A percentile compares a stretch with the other conserved stretches of the same genome.
These are phyloP conservation scores for Physcomitrium patens DNA, from an alignment of 225 moss, liverwort and hornwort genomes.

Conservation along the genomic window DNA sequence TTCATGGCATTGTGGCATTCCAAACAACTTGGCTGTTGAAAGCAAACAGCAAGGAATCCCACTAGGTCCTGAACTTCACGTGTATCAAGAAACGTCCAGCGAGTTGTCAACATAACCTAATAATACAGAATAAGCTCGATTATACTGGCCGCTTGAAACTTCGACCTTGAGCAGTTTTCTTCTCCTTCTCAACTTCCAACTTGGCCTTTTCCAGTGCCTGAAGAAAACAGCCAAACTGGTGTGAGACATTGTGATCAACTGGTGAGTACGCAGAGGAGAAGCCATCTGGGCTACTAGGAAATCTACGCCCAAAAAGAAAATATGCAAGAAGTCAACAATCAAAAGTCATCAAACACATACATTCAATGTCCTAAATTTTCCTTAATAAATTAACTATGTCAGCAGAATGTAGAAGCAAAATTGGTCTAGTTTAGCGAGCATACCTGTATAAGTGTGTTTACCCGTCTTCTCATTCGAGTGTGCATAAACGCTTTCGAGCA, in stretches of 20 bases:
- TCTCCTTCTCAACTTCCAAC: slow-evolving; percentile 92
- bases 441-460: slow-evolving; percentile 87
- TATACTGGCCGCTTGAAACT: slow-evolving; percentile 81
- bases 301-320: background rate
- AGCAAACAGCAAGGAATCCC: slow-evolving; percentile 18
- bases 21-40: slow-evolving; percentile 23
- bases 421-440: background rate
- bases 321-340: slow-evolving; percentile 12
- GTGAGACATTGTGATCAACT: slow-evolving; percentile 23
- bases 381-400: background rate
- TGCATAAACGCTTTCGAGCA: slow-evolving; percentile 99
- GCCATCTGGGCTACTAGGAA: background rate
- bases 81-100: slow-evolving; percentile 16
- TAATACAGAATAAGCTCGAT: slow-evolving; percentile 24
- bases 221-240: slow-evolving; percentile 24
- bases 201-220: slow-evolving; percentile 92
- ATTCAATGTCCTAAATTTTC: background rate
- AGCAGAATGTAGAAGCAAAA: background rate
- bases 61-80: slow-evolving; percentile 2
- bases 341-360: slow-evolving; percentile 14
- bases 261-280: slow-evolving; percentile 7
- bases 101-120: slow-evolving; percentile 25
- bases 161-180: slow-evolving; percentile 89
- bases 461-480: slow-evolving; percentile 97
- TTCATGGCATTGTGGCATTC: slow-evolving; percentile 18